Conservation (phyloP, 148 eudicot species). For the Mesembryanthemum crystallinum region DNA sequence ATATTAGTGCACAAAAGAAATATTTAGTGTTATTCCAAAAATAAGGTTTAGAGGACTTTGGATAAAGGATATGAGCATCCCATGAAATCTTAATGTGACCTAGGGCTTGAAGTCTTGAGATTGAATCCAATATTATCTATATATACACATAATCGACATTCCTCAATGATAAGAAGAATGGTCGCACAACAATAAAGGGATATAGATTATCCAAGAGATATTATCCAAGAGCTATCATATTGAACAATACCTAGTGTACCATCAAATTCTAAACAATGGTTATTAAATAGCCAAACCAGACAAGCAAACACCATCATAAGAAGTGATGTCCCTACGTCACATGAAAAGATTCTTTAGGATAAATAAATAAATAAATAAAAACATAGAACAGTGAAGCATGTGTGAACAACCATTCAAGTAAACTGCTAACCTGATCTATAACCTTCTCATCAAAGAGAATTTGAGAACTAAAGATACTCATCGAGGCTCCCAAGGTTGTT, state of each 20-base stretch:
- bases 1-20: too few relatives aligned
- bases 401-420: constrained; percentile 4
- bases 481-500: constrained; percentile 72
- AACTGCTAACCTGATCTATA: constrained; percentile 73
- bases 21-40: too few relatives aligned
- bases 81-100: too few relatives aligned
- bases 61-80: too few relatives aligned
- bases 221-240: not conserved
- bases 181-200: not conserved
- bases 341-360: too few relatives aligned
- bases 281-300: not conserved
- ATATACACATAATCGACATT: not conserved
- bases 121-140: not conserved
- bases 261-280: not conserved
- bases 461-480: constrained; percentile 79
- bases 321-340: not conserved
- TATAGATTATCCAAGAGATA: not conserved
- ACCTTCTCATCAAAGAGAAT: constrained; percentile 84
- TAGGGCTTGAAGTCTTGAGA: too few relatives aligned
- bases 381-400: too few relatives aligned
- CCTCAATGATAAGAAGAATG: not conserved
- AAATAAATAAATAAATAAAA: not conserved
- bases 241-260: not conserved
- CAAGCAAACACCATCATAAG: not conserved
- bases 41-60: too few relatives aligned